Base-by-base conservation (phyloP, 139 green algal genomes). In the Haematococcus lacustris region DNA sequence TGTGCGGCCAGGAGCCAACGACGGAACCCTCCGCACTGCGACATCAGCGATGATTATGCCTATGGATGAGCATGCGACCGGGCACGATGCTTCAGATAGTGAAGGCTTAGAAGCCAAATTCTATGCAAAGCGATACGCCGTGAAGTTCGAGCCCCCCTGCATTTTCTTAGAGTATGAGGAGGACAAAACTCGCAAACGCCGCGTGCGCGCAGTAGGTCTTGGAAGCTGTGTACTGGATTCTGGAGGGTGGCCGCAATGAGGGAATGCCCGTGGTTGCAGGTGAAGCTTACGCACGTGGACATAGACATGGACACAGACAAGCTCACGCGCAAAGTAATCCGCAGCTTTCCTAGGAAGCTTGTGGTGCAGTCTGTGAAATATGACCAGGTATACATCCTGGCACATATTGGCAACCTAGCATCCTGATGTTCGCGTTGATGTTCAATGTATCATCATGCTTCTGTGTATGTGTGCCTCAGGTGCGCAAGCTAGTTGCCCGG, bases 101-200 rank as follows among this genome's bases (percentile, higher is more conserved):
- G n/a, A n/a, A n/a, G n/a, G n/a, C n/a, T n/a, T n/a, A n/a, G n/a
- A n/a, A n/a, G n/a, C n/a, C n/a, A n/a, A n/a, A n/a, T 69, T 71
- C 40, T 35, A 4, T n/a, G 77, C 77, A 1, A 71, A 30, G 35
- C 68, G 77, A 1, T 83, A 77, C 50, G 77, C 73, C 1, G 32
- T 79, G 2, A 83, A 83, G 33, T 74, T 75, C 37, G 1, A 76
- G 5, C 77, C 77, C 9, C 77, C 77, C 3, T 75, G 68, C 35
- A 60, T 83, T 6, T 83, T 75, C 50, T 62, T 83, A 1, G 77
- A 83, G 53, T 83, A 83, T 67, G n/a, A n/a, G n/a, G 71, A 83
- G n/a, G 77, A 79, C 25, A 13, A 33, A 17, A 43, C 3, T 1
- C 51, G 35, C 23, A 78, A 78, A 63, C 61, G 68, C 1, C 40